Base-by-base conservation (phyloP, 2,329 filamentous ascomycete genomes). In the Aspergillus sp. region DNA sequence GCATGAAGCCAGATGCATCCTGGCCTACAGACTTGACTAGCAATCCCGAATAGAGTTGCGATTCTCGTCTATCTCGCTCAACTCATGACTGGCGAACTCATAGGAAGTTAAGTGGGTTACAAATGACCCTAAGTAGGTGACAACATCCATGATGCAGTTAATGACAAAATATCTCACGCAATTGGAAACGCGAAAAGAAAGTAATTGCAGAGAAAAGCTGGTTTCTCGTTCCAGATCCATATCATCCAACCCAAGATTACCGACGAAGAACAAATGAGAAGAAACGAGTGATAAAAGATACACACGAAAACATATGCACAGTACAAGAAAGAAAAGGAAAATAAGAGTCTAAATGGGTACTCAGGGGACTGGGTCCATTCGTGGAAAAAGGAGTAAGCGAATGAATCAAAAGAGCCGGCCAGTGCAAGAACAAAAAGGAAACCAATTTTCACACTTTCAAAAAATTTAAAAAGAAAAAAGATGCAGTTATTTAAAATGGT, bases 401-500 rank as follows among this genome's bases (percentile, higher is more conserved):
- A 30, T 30, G 25, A 30, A 30, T 30, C 25, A 47, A 37, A 41
- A 38, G 4, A 43, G 27, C 41, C 41, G 25, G 39, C 35, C 35
- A 27, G 45, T 42, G 38, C 37, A 39, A 45, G 15, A 20, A 39
- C 17, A 19, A 20, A 20, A 39, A 20, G 3, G 17, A 20, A 20
- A 49, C 55, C 52, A 52, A 44, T 49, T 51, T 55, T 48, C 53
- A 54, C 53, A 54, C 57, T 58, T 52, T 49, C 49, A 55, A 53
- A 53, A 51, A 60, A 59, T 19, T 19, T n/a, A 60, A 59, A 59
- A 58, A 52, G 53, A 54, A 50, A 58, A 50, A 52, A 52, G 53
- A 56, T 59, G 56, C 51, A 61, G 52, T 53, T 50, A 64, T 60
- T 57, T 56, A 59, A 50, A 49, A 59, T 57, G 50, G 44, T 52